Base-by-base conservation (phyloP, 768 basidiomycete species). In the Kwoniella botswanensis region DNA sequence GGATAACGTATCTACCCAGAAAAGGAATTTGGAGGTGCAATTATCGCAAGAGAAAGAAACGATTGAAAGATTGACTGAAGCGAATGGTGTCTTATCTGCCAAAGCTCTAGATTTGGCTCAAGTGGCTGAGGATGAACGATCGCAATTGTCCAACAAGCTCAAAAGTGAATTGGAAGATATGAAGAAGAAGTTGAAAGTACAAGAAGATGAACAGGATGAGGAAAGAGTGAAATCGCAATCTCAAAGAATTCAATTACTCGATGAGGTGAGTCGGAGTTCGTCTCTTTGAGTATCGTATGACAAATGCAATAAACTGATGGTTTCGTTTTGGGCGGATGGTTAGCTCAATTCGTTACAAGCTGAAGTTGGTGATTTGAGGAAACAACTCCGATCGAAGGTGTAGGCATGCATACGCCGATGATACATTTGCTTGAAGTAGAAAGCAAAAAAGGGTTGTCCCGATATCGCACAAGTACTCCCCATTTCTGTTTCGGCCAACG, bases 201-300 rank as follows among this genome's bases (percentile, higher is more conserved):
- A 87, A 60, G 86, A 87, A 76, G 87, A 87, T 57, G 87, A 89
- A 63, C 86, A 94, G 57, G 87, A 88, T 60, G 86, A 87, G 35
- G 71, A 74, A 44, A 71, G 75, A 77, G 90, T 88, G 29, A 91
- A 94, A 79, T 93, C 94, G 78, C 91, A 93, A 84, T 88, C 86
- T 10, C 94, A 95, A 85, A 87, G 91, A 73, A 89, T 93, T 66
- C 90, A 91, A 42, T 80, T 99, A 65, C 86, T 99, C 54, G 94
- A 97, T 78, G 93, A 96, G 85, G 86, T 96, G 76, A 94, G 79
- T 77, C 6, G 7, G 7, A 35, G 35, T 35, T 35, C 35, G 4
- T 9, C 35, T 35, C 26, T 26, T 6, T 35, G 35, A 35, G 7
- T 35, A 35, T 35, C 35, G 4, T 35, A 35, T 35, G 35, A 35